Conservation (phyloP, 2,329 filamentous ascomycete species). For the Epichloe hybrida region DNA sequence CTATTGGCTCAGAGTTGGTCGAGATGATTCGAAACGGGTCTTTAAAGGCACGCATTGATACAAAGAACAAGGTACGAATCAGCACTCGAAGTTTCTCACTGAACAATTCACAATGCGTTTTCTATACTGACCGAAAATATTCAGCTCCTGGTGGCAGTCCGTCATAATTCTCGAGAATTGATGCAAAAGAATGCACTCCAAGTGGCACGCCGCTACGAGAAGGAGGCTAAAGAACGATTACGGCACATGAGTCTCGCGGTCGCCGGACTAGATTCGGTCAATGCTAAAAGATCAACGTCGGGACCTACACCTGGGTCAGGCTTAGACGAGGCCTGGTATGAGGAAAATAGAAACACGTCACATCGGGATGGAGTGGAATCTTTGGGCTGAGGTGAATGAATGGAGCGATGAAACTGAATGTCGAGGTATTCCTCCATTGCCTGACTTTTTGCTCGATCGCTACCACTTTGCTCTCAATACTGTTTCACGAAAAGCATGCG, state of each 20-base stretch:
- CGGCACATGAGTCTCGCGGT: slow-evolving; percentile 63
- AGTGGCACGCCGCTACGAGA: slow-evolving; percentile 57
- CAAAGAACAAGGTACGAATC: slow-evolving; percentile 52
- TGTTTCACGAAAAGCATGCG: neutral
- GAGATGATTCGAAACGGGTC: slow-evolving; percentile 60
- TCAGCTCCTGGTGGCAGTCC: slow-evolving; percentile 59
- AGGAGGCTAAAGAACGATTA: slow-evolving; percentile 61
- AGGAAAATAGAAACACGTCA: slow-evolving; percentile 11
- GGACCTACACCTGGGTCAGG: slow-evolving; percentile 5
- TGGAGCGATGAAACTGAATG: neutral
- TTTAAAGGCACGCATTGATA: slow-evolving; percentile 70
- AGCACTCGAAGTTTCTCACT: neutral
- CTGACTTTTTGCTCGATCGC: neutral
- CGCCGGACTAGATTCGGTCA: slow-evolving; percentile 56
- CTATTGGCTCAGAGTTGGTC: slow-evolving; percentile 62
- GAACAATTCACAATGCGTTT: no score
- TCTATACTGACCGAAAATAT: neutral
- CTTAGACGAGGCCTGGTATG: slow-evolving; percentile 22
- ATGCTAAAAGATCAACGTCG: slow-evolving; percentile 10
- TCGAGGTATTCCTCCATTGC: neutral
- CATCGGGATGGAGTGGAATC: slow-evolving; percentile 1
- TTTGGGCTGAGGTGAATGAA: slow-evolving; percentile 3
- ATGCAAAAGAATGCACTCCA: slow-evolving; percentile 59
- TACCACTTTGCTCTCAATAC: neutral
- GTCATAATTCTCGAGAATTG: slow-evolving; percentile 49